Conservation (phyloP, 164 flowering plant genomes). For the Liriodendron chinense region DNA sequence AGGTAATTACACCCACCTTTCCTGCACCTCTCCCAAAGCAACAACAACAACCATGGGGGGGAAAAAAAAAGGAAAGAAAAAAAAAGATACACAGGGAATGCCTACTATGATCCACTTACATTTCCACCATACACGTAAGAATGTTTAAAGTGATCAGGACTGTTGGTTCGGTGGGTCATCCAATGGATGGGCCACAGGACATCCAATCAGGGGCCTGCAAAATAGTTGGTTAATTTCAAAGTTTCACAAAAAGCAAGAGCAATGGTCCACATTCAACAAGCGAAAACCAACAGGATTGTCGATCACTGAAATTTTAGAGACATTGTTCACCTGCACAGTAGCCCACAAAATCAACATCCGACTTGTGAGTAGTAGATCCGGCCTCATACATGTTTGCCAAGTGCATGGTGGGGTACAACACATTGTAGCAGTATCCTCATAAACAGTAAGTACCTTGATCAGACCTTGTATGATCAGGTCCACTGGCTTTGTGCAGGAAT, state of each 20-base stretch:
- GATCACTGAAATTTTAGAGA: not conserved
- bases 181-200: too few relatives aligned
- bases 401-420: not conserved
- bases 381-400: not conserved
- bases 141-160: too few relatives aligned
- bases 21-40: not conserved
- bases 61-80: not conserved
- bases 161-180: too few relatives aligned
- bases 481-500: conserved; percentile 43
- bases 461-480: conserved; percentile 4
- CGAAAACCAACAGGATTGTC: not conserved
- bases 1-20: conserved; percentile 35
- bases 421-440: not conserved
- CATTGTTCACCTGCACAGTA: not conserved
- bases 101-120: too few relatives aligned
- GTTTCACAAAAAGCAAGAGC: not conserved
- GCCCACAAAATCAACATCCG: not conserved
- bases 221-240: too few relatives aligned
- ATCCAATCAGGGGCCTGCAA: too few relatives aligned
- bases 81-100: too few relatives aligned
- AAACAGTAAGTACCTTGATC: not conserved
- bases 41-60: not conserved
- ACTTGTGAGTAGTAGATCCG: too few relatives aligned
- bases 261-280: not conserved
- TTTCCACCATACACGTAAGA: too few relatives aligned